phyloP scores from a whole-genome alignment of 192 early-diverging fungal genomes.

The Gamsiella multidivaricata region DNA sequence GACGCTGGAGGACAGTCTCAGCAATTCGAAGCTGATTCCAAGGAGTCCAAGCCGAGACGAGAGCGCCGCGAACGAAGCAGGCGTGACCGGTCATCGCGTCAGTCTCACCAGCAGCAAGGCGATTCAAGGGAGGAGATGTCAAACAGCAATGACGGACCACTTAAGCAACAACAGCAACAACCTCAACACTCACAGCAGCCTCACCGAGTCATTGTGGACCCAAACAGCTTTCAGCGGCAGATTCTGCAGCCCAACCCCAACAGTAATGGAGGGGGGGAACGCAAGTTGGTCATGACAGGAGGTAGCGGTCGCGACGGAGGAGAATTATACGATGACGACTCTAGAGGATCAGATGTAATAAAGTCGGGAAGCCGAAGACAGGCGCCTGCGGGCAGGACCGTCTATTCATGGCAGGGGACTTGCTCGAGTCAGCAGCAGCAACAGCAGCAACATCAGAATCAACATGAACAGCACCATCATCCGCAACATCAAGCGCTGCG shows the following conservation, averaged over 20 bases:
- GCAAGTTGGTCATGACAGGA: constrained; percentile 9
- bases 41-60: constrained; percentile 32
- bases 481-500: constrained; percentile 16
- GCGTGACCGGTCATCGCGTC: constrained; percentile 9
- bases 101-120: constrained; percentile 1
- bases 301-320: constrained; percentile 7
- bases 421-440: constrained; percentile 31
- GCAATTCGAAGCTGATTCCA: constrained; percentile 22
- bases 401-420: constrained; percentile 50
- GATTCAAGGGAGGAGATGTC: constrained; percentile 9
- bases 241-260: constrained; percentile 32
- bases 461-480: constrained; percentile 1
- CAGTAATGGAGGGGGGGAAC: constrained; percentile 11
- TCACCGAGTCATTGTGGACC: constrained; percentile 49
- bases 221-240: constrained; percentile 52
- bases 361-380: constrained; percentile 28
- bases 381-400: constrained; percentile 38
- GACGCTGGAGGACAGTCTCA: constrained; percentile 11
- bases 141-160: constrained; percentile 20
- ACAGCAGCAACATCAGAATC: constrained; percentile 39
- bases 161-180: constrained; percentile 18
- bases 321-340: constrained; percentile 32
- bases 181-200: constrained; percentile 11
- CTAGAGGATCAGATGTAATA: background rate
- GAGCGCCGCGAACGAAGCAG: constrained; percentile 27